Percentiles rank a stretch among this genome's conserved stretches.
Conservation (phyloP, 495 filamentous ascomycete genomes). For the Pyronema domesticum region DNA sequence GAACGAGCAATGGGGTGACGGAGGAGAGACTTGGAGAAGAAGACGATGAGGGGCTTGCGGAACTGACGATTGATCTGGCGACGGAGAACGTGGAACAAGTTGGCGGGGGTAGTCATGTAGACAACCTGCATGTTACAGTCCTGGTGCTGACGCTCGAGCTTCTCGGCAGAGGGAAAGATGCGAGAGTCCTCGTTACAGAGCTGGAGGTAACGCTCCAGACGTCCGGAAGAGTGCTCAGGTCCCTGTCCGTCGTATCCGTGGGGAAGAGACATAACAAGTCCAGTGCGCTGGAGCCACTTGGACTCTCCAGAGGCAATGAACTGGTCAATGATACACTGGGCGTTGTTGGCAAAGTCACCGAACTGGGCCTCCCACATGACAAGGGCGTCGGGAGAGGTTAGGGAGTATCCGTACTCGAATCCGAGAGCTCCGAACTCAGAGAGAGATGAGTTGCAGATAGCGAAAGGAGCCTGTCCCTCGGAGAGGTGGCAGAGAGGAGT, state of each 20-base stretch:
- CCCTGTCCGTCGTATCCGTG: constrained; percentile 98
- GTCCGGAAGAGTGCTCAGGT: constrained; percentile 92
- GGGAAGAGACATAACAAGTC: constrained; percentile 81
- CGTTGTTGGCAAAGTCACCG: constrained; percentile 98
- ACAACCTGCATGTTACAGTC: constrained; percentile 99
- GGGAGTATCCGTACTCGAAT: constrained; percentile 96
- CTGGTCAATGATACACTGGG: constrained; percentile 96
- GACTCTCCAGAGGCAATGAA: constrained; percentile 94
- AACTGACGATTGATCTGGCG: constrained; percentile 98
- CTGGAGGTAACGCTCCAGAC: constrained; percentile 94
- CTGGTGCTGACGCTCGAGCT: constrained; percentile 93
- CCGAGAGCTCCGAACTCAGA: constrained; percentile 90
- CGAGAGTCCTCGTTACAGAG: constrained; percentile 96
- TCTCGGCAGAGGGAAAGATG: constrained; percentile 67
- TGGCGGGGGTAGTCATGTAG: constrained; percentile 81
- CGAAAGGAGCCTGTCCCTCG: constrained; percentile 80
- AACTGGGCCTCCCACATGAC: constrained; percentile 99
- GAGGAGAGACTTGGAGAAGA: constrained; percentile 92
- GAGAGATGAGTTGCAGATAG: constrained; percentile 92
- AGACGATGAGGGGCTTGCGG: constrained; percentile 89
- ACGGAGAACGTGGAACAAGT: constrained; percentile 89
- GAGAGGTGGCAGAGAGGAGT: constrained; percentile 79
- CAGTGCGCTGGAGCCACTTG: constrained; percentile 96
- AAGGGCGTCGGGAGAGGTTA: constrained; percentile 87
- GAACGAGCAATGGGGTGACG: constrained; percentile 85